Conservation (phyloP, 2,329 filamentous ascomycete species). For the Fusarium stilboides region DNA sequence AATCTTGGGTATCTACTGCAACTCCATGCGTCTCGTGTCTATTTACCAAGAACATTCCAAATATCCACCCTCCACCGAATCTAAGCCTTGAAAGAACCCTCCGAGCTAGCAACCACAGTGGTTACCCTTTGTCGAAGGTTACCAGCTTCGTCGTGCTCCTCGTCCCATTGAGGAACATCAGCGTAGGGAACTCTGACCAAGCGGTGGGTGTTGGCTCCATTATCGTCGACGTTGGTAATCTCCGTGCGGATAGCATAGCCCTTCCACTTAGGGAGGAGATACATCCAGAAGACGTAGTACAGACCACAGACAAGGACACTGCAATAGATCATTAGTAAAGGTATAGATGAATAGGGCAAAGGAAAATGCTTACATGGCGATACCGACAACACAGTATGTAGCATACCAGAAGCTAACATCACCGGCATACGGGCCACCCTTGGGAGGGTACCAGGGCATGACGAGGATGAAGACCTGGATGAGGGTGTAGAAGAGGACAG, state of each 20-base stretch:
- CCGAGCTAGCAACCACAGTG: neutral
- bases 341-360: accelerated
- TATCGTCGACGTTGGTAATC: slow-evolving; percentile 60
- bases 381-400: slow-evolving; percentile 76
- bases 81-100: neutral
- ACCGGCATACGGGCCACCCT: slow-evolving; percentile 70
- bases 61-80: no score
- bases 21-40: no score
- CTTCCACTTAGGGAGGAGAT: slow-evolving; percentile 66
- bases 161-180: slow-evolving; percentile 71
- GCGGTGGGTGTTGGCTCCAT: slow-evolving; percentile 60
- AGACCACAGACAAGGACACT: slow-evolving; percentile 67
- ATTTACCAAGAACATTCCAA: no score
- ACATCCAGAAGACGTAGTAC: slow-evolving; percentile 74
- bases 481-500: slow-evolving; percentile 72
- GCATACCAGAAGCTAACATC: slow-evolving; percentile 83
- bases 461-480: slow-evolving; percentile 74
- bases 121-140: slow-evolving; percentile 3
- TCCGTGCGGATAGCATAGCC: slow-evolving; percentile 71
- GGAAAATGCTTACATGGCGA: slow-evolving; percentile 70
- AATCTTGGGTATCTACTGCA: no score
- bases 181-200: slow-evolving; percentile 68
- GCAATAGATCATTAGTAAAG: neutral
- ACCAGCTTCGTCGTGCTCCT: slow-evolving; percentile 67
- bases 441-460: slow-evolving; percentile 81